Evolutionary conservation across 2,329 filamentous ascomycete species (phyloP).

Genomic region (Fusarium sp.): DNA sequence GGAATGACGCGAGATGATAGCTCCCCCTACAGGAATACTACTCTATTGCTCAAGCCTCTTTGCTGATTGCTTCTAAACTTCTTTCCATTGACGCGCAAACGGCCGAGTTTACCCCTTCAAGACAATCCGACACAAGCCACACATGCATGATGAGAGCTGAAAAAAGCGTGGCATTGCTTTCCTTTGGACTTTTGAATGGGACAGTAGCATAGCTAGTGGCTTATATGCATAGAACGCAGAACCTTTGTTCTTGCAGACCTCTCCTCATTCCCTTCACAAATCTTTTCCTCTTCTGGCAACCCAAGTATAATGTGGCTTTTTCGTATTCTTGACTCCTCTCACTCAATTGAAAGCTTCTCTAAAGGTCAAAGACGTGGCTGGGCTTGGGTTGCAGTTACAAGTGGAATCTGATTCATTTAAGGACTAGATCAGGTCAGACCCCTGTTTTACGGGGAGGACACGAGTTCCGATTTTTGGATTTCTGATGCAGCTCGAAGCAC

Average conservation of each 20-base stretch:
- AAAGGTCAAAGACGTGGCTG: constrained; percentile 3
- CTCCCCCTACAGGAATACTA: neutral
- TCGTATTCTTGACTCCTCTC: constrained; percentile 19
- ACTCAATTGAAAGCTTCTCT: neutral
- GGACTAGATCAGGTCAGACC: neutral
- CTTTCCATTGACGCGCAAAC: constrained; percentile 10
- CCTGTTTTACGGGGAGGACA: neutral
- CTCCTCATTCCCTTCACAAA: neutral
- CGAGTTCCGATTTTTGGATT: constrained; percentile 8
- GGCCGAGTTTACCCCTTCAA: constrained; percentile 34
- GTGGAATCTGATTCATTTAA: neutral
- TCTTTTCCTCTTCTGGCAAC: constrained; percentile 6
- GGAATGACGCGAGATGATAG: constrained; percentile 4
- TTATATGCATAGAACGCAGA: constrained; percentile 1
- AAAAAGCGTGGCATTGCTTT: neutral
- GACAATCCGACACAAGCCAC: constrained; percentile 31
- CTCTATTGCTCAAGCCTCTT: neutral
- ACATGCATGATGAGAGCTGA: constrained; percentile 13
- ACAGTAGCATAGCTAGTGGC: neutral
- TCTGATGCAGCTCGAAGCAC: neutral
- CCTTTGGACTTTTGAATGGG: neutral
- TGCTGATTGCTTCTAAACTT: neutral
- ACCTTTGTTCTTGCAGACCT: neutral
- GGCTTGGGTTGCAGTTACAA: constrained; percentile 9
- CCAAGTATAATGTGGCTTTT: constrained; percentile 8